Base-by-base conservation (phyloP, 768 basidiomycete genomes). In the Xerocomellus dryophilus region DNA sequence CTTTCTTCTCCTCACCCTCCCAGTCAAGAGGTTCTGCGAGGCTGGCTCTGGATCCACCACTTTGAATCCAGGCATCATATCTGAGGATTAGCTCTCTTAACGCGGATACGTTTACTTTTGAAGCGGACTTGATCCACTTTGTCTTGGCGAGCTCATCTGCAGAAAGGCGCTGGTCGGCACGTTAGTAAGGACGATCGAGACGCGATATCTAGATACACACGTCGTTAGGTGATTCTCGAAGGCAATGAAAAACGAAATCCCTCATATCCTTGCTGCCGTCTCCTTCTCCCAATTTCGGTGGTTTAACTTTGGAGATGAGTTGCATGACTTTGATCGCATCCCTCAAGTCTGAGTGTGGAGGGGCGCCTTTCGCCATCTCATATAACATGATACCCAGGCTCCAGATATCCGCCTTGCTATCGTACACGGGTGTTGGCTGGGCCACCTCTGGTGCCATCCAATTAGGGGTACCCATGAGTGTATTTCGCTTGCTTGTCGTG, bases 391-490 rank as follows among this genome's bases (percentile, higher is more conserved):
- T 95, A 6, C 97, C 97, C 53, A 99, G 73, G 65, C 92, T 94
- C 97, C 97, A 98, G 40, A 99, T 93, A 65, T 99, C 97, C 3
- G 96, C 97, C 69, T 97, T 98, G 48, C 90, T 89, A 66, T 99
- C 96, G 71, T 99, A 98, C 40, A 85, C 79, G n/a, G 92, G 84
- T 11, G 90, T 86, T 10, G 81, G 79, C 59, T 93, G 90, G 15
- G 96, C 91, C 4, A 98, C 93, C 71, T 99, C 97, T 0, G 97
- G 97, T 0, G 97, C 97, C 97, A 99, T 99, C 96, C 96, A 98
- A 68, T 97, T 93, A 0, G 95, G 96, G 2, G 97, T 98, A 2
- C 97, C 97, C 57, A 95, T 93, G 65, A 98, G 82, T 0, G 97
- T 99, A 48, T 95, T 93, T 21, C 97, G 84, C 70, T 98, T 98